These are phyloP conservation scores for Malus orientalis DNA, from an alignment of 306 rosid genomes.

Conservation along the genomic window DNA sequence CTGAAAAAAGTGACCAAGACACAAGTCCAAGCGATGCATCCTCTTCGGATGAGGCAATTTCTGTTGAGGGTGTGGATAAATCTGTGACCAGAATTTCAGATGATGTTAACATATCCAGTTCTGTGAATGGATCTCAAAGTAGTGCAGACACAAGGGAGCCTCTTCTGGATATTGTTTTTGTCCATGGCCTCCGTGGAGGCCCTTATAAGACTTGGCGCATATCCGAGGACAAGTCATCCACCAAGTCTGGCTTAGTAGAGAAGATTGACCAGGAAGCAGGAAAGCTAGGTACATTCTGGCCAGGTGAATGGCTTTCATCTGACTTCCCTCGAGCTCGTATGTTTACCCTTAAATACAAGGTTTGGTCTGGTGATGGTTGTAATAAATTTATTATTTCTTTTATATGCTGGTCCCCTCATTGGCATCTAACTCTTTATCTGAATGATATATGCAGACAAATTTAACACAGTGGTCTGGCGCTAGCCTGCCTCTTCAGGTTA, in stretches of 20 bases:
- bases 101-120: slow-evolving; percentile 29
- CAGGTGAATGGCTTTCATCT: slow-evolving; percentile 94
- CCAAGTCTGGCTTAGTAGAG: slow-evolving; percentile 74
- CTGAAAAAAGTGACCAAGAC: slow-evolving; percentile 30
- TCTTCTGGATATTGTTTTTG: slow-evolving; percentile 69
- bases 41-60: slow-evolving; percentile 9
- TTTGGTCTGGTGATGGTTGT: slow-evolving; percentile 27
- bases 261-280: slow-evolving; percentile 98
- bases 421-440: slow-evolving; percentile 29
- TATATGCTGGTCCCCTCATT: not conserved
- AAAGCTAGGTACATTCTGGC: slow-evolving; percentile 96
- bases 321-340: slow-evolving; percentile 85
- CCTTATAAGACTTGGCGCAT: slow-evolving; percentile 94
- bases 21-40: slow-evolving; percentile 22
- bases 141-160: slow-evolving; percentile 18
- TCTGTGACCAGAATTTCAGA: slow-evolving; percentile 20
- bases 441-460: slow-evolving; percentile 64
- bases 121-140: slow-evolving; percentile 25
- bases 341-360: slow-evolving; percentile 89
- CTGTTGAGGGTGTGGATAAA: slow-evolving; percentile 27
- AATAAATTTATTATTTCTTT: not conserved
- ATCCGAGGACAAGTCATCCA: slow-evolving; percentile 80
- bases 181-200: slow-evolving; percentile 95
- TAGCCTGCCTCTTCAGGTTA: slow-evolving; percentile 95
- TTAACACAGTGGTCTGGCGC: slow-evolving; percentile 98